phyloP scores from a whole-genome alignment of 2,329 filamentous ascomycete genomes.

The Plectosphaerella sp. region DNA sequence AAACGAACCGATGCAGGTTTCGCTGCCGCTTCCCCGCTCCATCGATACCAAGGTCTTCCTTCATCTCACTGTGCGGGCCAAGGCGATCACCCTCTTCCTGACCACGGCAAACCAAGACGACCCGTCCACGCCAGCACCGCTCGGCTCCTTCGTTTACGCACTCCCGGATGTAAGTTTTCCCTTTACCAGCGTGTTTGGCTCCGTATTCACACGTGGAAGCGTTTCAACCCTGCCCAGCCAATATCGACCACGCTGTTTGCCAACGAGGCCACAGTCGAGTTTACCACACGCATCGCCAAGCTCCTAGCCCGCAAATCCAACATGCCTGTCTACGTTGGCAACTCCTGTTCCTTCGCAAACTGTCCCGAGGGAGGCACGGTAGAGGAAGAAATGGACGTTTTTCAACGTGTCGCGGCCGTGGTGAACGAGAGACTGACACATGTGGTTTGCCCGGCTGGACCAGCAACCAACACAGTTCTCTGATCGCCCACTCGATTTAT shows the following conservation, averaged over 20 bases:
- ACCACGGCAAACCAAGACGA: conserved; percentile 54
- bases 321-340: conserved; percentile 84
- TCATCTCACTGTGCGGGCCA: conserved; percentile 53
- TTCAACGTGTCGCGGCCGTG: conserved; percentile 69
- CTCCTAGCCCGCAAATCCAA: conserved; percentile 69
- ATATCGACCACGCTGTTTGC: conserved; percentile 77
- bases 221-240: conserved; percentile 53
- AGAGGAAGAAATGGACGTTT: conserved; percentile 92
- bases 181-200: too few species aligned
- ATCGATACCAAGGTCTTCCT: conserved; percentile 58
- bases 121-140: conserved; percentile 41
- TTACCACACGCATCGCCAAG: conserved; percentile 79
- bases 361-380: conserved; percentile 73
- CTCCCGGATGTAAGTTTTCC: conserved; percentile 70
- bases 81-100: conserved; percentile 56
- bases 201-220: conserved; percentile 25
- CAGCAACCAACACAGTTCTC: conserved; percentile 3
- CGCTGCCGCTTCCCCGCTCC: conserved; percentile 55
- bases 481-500: background rate
- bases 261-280: conserved; percentile 74
- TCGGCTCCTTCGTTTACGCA: conserved; percentile 92
- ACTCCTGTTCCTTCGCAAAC: conserved; percentile 73
- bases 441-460: conserved; percentile 12
- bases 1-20: conserved; percentile 38
- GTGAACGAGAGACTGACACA: conserved; percentile 52